A percentile compares a stretch with the other conserved stretches of the same genome.
Conservation (phyloP, 257 asterid species). For the Lavandula angustifolia region DNA sequence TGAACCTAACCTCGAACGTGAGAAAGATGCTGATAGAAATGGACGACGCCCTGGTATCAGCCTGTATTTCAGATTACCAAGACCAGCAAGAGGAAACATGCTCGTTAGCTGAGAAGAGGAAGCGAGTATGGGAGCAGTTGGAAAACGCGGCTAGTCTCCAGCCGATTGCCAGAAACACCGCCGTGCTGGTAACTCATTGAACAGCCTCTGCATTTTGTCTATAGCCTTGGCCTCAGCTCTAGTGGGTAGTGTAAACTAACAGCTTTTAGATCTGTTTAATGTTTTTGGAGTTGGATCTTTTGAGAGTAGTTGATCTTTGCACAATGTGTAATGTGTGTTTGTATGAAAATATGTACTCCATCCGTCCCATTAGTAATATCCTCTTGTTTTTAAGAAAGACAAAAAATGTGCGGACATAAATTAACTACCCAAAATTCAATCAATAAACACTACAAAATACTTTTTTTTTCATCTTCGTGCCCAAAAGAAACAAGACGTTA, state of each 20-base stretch:
- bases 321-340: neutral
- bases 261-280: neutral
- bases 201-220: constrained; percentile 35
- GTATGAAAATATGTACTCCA: neutral
- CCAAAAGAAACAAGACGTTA: too few species aligned
- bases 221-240: constrained; percentile 17
- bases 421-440: too few species aligned
- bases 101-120: constrained; percentile 43
- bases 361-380: too few species aligned
- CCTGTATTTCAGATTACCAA: constrained; percentile 56
- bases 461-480: too few species aligned
- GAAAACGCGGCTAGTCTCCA: constrained; percentile 63
- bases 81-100: constrained; percentile 48
- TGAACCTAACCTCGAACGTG: constrained; percentile 65
- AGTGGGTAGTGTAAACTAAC: constrained; percentile 35
- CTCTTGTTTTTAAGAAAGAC: too few species aligned
- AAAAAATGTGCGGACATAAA: too few species aligned
- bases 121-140: constrained; percentile 58
- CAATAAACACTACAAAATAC: too few species aligned
- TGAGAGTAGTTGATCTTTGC: constrained; percentile 19
- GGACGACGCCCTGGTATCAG: constrained; percentile 58
- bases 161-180: constrained; percentile 61
- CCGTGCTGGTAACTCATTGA: constrained; percentile 60
- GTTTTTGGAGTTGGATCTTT: constrained; percentile 20
- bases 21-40: constrained; percentile 68